phyloP scores from a whole-genome alignment of 331 rosid genomes.

The Malus hybrid region DNA sequence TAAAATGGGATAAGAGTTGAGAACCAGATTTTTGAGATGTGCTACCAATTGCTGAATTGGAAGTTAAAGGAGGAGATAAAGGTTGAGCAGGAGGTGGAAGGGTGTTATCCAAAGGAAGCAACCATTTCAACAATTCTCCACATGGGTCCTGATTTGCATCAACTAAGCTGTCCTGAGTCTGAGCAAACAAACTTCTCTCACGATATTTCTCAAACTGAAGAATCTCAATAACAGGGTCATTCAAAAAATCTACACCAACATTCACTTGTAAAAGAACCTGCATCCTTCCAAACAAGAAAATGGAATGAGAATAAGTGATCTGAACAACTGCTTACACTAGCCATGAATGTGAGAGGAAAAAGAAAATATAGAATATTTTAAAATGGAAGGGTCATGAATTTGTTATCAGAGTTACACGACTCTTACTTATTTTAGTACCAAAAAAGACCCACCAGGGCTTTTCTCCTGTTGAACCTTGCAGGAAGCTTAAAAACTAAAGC shows the following conservation, averaged over 20 bases:
- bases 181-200: constrained; percentile 35
- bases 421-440: not conserved
- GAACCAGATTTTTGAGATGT: constrained; percentile 60
- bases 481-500: not conserved
- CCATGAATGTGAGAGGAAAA: not conserved
- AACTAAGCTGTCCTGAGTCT: constrained; percentile 31
- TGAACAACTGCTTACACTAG: constrained; percentile 9
- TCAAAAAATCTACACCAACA: constrained; percentile 59
- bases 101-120: constrained; percentile 84
- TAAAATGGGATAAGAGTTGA: constrained; percentile 62
- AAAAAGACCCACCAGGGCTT: not conserved
- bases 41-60: constrained; percentile 51
- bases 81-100: constrained; percentile 41
- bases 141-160: constrained; percentile 55
- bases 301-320: constrained; percentile 43
- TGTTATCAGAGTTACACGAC: not conserved
- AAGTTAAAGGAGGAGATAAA: constrained; percentile 44
- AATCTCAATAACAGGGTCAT: constrained; percentile 83
- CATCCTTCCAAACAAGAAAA: constrained; percentile 74
- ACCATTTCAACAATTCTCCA: constrained; percentile 78
- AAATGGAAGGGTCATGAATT: not conserved
- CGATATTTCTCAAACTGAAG: constrained; percentile 82
- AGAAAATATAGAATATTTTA: not conserved
- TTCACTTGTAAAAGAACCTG: constrained; percentile 92
- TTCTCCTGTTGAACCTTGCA: not conserved